phyloP scores from a whole-genome alignment of 2,329 filamentous ascomycete species.

The Aureobasidium pullulans region DNA sequence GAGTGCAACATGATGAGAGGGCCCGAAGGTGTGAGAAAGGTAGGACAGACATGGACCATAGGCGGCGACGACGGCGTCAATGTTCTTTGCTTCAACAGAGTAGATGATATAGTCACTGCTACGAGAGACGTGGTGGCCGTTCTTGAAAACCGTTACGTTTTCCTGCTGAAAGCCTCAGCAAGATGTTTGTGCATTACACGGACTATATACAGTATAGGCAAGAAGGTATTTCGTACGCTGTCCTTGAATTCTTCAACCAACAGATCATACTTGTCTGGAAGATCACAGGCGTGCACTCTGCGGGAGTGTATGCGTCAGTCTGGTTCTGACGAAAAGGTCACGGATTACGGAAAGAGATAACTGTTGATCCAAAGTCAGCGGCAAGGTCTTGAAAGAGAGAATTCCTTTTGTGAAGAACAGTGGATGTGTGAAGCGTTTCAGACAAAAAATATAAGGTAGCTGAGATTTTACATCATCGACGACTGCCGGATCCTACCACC shows the following conservation, averaged over 20 bases:
- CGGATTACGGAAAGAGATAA: background rate
- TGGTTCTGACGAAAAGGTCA: slow-evolving; percentile 1
- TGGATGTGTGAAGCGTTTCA: slow-evolving; percentile 47
- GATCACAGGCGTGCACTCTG: slow-evolving; percentile 93
- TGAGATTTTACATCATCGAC: slow-evolving; percentile 99
- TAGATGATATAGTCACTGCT: slow-evolving; percentile 98
- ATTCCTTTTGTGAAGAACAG: slow-evolving; percentile 7
- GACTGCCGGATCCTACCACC: slow-evolving; percentile 49
- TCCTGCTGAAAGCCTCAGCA: slow-evolving; percentile 55
- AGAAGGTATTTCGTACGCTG: slow-evolving; percentile 60
- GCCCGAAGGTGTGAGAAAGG: background rate
- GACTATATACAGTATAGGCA: slow-evolving; percentile 28
- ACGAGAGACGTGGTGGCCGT: slow-evolving; percentile 92
- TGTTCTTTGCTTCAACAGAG: slow-evolving; percentile 89
- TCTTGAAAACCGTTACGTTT: slow-evolving; percentile 74
- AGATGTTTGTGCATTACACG: slow-evolving; percentile 18
- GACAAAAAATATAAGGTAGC: slow-evolving; percentile 94
- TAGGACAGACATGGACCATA: slow-evolving; percentile 79
- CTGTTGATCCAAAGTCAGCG: slow-evolving; percentile 16
- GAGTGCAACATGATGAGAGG: background rate
- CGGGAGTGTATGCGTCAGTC: slow-evolving; percentile 12
- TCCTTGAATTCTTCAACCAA: slow-evolving; percentile 74
- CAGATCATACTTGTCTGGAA: slow-evolving; percentile 76
- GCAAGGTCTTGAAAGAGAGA: background rate
- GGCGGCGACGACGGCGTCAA: slow-evolving; percentile 76